Conservation (phyloP, 2,329 filamentous ascomycete genomes). For the Penicillium sp. region DNA sequence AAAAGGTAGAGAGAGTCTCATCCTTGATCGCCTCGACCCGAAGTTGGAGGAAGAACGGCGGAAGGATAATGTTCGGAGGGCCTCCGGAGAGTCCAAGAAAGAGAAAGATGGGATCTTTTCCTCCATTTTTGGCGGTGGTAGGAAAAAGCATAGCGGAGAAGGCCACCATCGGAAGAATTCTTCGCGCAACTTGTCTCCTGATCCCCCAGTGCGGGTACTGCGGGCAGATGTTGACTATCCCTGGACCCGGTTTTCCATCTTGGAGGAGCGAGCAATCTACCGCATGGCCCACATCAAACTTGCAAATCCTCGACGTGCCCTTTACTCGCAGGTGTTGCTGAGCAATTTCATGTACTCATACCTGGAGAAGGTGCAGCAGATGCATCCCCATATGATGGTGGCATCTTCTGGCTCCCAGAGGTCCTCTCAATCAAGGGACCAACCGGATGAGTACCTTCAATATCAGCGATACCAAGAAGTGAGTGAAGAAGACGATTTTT, state of each 20-base stretch:
- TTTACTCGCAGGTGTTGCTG: slow-evolving; percentile 92
- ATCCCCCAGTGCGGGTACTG: slow-evolving; percentile 73
- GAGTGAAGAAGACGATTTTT: slow-evolving; percentile 20
- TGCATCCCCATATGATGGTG: slow-evolving; percentile 94
- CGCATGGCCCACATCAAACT: slow-evolving; percentile 98
- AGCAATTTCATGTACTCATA: slow-evolving; percentile 99
- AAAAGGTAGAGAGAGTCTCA: slow-evolving; percentile 74
- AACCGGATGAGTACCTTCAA: slow-evolving; percentile 48
- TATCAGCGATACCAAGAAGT: slow-evolving; percentile 55
- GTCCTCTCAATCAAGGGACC: slow-evolving; percentile 43
- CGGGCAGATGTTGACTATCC: slow-evolving; percentile 92
- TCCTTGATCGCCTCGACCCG: slow-evolving; percentile 78
- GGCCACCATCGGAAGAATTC: slow-evolving; percentile 73
- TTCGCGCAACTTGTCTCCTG: slow-evolving; percentile 77
- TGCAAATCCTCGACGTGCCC: slow-evolving; percentile 88
- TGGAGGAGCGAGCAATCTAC: slow-evolving; percentile 96
- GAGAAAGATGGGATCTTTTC: slow-evolving; percentile 95
- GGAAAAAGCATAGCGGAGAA: slow-evolving; percentile 83
- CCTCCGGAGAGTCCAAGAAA: slow-evolving; percentile 70
- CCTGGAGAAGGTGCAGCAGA: slow-evolving; percentile 95
- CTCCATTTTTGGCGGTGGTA: slow-evolving; percentile 86
- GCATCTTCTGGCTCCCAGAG: slow-evolving; percentile 78
- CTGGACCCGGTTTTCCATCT: slow-evolving; percentile 92
- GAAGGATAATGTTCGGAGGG: slow-evolving; percentile 77
- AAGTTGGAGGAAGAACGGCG: slow-evolving; percentile 73